phyloP scores from a whole-genome alignment of 164 flowering plant species.

The Annona squamosa region DNA sequence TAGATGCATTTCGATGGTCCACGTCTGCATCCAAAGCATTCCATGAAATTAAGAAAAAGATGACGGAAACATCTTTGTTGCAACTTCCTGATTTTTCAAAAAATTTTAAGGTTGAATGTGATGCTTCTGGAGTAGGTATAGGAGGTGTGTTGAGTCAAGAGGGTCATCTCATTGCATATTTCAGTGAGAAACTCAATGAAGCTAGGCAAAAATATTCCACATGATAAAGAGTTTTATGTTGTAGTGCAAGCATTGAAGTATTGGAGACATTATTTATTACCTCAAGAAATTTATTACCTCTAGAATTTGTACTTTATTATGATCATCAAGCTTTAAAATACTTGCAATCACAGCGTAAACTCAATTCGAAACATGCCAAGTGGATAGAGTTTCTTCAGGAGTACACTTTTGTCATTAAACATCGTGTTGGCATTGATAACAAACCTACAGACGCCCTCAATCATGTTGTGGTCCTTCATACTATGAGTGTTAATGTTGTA shows the following conservation, averaged over 20 bases:
- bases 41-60: slow-evolving; percentile 2
- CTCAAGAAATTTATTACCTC: background rate
- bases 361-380: slow-evolving; percentile 1
- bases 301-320: background rate
- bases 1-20: background rate
- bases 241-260: background rate
- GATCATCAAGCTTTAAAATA: background rate
- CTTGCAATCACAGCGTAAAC: background rate
- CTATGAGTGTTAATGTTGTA: too few relatives aligned
- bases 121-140: slow-evolving; percentile 2
- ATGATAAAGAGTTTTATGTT: background rate
- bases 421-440: background rate
- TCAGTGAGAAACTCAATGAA: background rate
- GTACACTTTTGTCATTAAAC: slow-evolving; percentile 4
- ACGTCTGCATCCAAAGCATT: background rate
- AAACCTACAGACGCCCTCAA: background rate
- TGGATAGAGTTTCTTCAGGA: background rate
- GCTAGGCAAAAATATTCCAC: slow-evolving; percentile 1
- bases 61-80: background rate
- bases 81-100: background rate
- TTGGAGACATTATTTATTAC: slow-evolving; percentile 1
- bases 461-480: background rate
- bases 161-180: background rate
- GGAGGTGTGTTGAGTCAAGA: background rate
- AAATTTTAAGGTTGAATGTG: slow-evolving; percentile 4